phyloP scores from a whole-genome alignment of 2,329 filamentous ascomycete species.

The Scleromitrula shiraiana region DNA sequence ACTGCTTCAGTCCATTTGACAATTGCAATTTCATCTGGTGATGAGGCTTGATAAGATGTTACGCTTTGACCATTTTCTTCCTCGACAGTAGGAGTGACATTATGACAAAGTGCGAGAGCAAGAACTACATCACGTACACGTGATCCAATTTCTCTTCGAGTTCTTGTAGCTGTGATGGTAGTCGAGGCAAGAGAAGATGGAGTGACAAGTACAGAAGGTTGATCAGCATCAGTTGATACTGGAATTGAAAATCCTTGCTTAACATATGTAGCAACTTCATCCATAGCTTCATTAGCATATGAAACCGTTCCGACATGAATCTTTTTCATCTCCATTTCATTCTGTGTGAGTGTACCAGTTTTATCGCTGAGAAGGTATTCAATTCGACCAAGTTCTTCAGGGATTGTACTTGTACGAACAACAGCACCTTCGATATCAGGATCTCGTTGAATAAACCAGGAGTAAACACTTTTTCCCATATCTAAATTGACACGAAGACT shows the following conservation, averaged over 20 bases:
- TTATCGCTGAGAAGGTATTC: constrained; percentile 97
- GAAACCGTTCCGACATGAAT: constrained; percentile 97
- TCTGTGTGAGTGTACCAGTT: constrained; percentile 95
- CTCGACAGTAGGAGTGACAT: constrained; percentile 87
- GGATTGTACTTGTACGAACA: constrained; percentile 93
- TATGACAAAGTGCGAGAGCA: constrained; percentile 89
- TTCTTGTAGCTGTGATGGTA: constrained; percentile 61
- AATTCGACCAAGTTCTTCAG: constrained; percentile 89
- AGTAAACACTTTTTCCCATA: constrained; percentile 94
- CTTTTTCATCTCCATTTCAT: constrained; percentile 98
- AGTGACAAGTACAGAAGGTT: constrained; percentile 54
- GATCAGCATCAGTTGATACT: constrained; percentile 37
- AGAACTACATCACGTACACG: constrained; percentile 89
- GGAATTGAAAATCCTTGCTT: constrained; percentile 67
- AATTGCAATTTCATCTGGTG: constrained; percentile 96
- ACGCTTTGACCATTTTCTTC: constrained; percentile 69
- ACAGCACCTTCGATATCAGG: constrained; percentile 84
- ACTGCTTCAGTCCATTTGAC: constrained; percentile 92
- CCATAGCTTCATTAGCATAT: constrained; percentile 98
- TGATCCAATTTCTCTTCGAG: constrained; percentile 84
- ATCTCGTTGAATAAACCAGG: constrained; percentile 89
- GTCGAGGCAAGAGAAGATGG: constrained; percentile 62
- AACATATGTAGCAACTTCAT: constrained; percentile 83
- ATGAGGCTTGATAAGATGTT: constrained; percentile 91
- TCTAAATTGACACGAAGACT: constrained; percentile 94